Evolutionary conservation across 2,329 filamentous ascomycete genomes (phyloP).

Genomic region (Graphilbum ipis-grandicollis): DNA sequence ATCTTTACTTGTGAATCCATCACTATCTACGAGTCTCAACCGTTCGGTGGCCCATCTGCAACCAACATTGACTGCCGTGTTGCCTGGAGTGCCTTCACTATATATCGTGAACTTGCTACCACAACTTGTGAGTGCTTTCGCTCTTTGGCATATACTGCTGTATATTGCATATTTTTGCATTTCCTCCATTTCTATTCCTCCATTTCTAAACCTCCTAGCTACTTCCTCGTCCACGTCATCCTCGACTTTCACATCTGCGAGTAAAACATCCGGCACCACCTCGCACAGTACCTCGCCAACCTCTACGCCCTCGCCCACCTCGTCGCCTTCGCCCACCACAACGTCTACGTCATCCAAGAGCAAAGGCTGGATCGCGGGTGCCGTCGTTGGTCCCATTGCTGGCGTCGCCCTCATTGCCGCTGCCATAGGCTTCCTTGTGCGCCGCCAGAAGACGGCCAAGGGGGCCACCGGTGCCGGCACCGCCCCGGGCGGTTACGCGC

Average conservation of each 20-base stretch:
- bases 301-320: background rate
- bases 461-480: background rate
- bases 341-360: background rate
- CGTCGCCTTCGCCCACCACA: background rate
- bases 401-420: background rate
- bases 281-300: background rate
- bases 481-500: background rate
- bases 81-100: background rate
- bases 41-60: background rate
- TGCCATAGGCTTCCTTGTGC: background rate
- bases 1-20: background rate
- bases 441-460: background rate
- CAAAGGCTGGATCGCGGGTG: background rate
- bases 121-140: background rate
- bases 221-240: no score
- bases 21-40: background rate
- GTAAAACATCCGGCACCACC: background rate
- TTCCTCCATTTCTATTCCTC: no score
- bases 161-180: no score
- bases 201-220: no score
- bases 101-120: background rate
- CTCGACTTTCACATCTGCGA: no score
- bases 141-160: no score
- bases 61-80: background rate
- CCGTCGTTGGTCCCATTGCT: background rate